These are phyloP conservation scores for Aphanomyces euteiches DNA, from an alignment of 352 stramenopile species.

Conservation along the genomic window DNA sequence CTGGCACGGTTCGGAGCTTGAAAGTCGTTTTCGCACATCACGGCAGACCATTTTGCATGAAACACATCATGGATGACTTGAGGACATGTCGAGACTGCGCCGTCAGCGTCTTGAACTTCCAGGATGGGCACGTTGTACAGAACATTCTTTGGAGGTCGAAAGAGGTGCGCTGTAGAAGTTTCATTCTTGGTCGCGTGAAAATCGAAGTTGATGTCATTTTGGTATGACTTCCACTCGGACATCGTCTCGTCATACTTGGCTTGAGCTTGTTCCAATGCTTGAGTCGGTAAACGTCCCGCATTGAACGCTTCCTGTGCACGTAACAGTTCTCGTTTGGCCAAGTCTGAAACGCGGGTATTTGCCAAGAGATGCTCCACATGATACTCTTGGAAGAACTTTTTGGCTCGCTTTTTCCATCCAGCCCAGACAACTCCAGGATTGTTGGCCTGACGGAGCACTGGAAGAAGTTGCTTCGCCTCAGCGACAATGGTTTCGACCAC, in stretches of 20 bases:
- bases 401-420: constrained; percentile 9
- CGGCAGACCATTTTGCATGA: background rate
- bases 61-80: background rate
- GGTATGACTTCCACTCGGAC: background rate
- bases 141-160: background rate
- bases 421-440: background rate
- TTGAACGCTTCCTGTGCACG: background rate
- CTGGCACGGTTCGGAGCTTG: background rate
- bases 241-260: background rate
- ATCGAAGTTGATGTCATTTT: constrained; percentile 13
- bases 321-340: background rate
- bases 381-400: background rate
- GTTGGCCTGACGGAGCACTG: background rate
- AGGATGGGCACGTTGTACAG: constrained; percentile 6
- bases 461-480: background rate
- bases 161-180: background rate
- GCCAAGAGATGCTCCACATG: background rate
- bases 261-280: too few relatives aligned
- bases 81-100: background rate
- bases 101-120: background rate
- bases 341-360: background rate
- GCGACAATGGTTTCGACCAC: background rate
- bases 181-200: constrained; percentile 7
- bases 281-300: background rate
- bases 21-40: constrained; percentile 11